Base-by-base conservation (phyloP, 306 rosid genomes). In the Castanea crenata region DNA sequence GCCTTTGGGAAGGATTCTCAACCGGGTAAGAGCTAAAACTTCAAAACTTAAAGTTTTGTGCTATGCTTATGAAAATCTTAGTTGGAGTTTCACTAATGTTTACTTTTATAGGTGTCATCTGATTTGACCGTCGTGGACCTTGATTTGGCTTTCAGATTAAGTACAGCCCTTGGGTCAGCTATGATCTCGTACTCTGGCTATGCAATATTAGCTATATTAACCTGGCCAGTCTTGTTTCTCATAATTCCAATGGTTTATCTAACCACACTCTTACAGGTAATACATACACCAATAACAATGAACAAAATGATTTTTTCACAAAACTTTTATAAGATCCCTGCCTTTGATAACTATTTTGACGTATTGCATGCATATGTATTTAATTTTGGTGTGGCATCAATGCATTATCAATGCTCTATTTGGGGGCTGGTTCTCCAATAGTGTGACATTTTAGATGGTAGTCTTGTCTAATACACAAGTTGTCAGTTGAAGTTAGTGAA, bases 1-100 rank as follows among this genome's bases (percentile, higher is more conserved):
- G n/a, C 91, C 92, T 29, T 44, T 86, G 78, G 94, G 94, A 83
- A 90, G 90, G 78, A 85, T 90, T 76, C 88, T 86, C 18, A 86
- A 81, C n/a, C 81, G 90, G 88, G 91, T 90, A 74, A 76, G 86
- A 49, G 38, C 69, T 27, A 35, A 18, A 62, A 19, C 20, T 5
- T 20, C 13, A 11, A 12, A 52, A 71, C 51, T 29, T 8, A 65
- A 80, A 80, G 64, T 70, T 67, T 34, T 10, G 51, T n/a, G 54
- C 44, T 35, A 25, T 58, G 20, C 73, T 27, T 14, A 25, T 1
- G 38, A 27, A 12, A 25, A 62, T 25, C 6, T 14, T 9, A 13
- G 15, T 62, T 62, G 35, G 38, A 62, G 20, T 62, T 27, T 5
- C 10, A 12, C 41, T 62, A 27, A 41, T 63, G 52, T 64, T 4